Evolutionary conservation across 2,329 filamentous ascomycete genomes (phyloP).

Genomic region (Ceratocystis cacaofunesta): DNA sequence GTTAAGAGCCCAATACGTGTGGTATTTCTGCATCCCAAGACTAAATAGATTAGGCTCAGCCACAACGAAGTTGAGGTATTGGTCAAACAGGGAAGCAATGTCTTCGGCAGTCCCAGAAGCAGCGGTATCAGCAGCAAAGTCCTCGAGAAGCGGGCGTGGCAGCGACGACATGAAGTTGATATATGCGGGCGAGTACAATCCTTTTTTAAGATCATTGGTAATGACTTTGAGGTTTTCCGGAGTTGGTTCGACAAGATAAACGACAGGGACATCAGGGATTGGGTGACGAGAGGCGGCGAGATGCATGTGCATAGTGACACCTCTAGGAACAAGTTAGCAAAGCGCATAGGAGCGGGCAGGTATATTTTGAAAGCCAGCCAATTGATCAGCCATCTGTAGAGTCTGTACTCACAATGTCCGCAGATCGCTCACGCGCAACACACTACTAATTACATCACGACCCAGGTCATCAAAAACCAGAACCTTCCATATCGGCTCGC

Average conservation of each 20-base stretch:
- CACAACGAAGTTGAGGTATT: constrained; percentile 95
- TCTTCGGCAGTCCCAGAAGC: constrained; percentile 71
- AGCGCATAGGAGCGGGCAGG: not conserved
- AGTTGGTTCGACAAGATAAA: constrained; percentile 91
- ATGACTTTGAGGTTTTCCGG: constrained; percentile 66
- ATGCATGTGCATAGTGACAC: constrained; percentile 92
- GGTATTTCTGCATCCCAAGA: constrained; percentile 74
- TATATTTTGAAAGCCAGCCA: too few species aligned
- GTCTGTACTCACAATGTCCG: constrained; percentile 44
- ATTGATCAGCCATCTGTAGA: not conserved
- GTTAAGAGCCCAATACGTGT: constrained; percentile 93
- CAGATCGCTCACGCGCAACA: constrained; percentile 84
- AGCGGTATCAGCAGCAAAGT: constrained; percentile 82
- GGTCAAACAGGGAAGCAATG: constrained; percentile 85
- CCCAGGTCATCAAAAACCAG: constrained; percentile 86
- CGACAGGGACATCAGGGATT: constrained; percentile 89
- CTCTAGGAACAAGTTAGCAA: constrained; percentile 24
- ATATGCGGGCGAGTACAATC: constrained; percentile 83
- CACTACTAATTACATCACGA: constrained; percentile 91
- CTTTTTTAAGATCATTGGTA: constrained; percentile 70
- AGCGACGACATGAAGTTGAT: constrained; percentile 95
- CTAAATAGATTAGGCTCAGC: constrained; percentile 92
- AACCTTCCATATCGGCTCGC: constrained; percentile 94
- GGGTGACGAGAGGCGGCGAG: constrained; percentile 49
- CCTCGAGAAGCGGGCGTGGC: constrained; percentile 76